Percentiles rank a stretch among this genome's conserved stretches.
Evolutionary conservation across 768 basidiomycete genomes (phyloP).

Genomic region (Strobilomyces echinocephalus): DNA sequence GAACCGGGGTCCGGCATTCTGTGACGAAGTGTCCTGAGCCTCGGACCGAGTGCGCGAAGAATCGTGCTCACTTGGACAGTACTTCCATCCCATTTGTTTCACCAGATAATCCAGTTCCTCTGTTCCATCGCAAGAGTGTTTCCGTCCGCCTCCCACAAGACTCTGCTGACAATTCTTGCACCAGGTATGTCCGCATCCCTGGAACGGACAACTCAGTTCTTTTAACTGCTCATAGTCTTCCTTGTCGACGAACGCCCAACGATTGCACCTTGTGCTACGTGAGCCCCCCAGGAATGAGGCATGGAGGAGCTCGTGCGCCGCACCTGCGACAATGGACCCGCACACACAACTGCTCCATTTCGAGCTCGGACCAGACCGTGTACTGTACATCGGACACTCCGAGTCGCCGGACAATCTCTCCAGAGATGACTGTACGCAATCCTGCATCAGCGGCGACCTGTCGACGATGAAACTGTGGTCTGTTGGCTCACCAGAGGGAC

Average conservation of each 20-base stretch:
- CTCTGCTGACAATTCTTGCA: slow-evolving; percentile 54
- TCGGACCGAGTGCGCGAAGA: too few relatives aligned
- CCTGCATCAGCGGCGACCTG: neutral
- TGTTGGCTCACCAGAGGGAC: slow-evolving; percentile 31
- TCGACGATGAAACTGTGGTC: neutral
- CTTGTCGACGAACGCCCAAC: slow-evolving; percentile 46
- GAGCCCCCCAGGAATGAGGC: neutral
- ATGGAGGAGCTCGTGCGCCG: neutral
- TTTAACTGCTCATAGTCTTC: slow-evolving; percentile 38
- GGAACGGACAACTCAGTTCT: slow-evolving; percentile 47
- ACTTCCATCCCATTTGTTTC: slow-evolving; percentile 52
- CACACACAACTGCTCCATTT: slow-evolving; percentile 39
- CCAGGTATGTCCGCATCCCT: slow-evolving; percentile 49
- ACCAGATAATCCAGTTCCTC: slow-evolving; percentile 50
- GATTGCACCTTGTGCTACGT: slow-evolving; percentile 41
- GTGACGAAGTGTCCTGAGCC: neutral
- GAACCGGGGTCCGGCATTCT: slow-evolving; percentile 45
- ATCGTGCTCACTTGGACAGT: slow-evolving; percentile 47
- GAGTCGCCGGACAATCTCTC: slow-evolving; percentile 33
- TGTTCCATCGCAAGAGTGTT: slow-evolving; percentile 55
- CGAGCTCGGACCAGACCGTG: slow-evolving; percentile 40
- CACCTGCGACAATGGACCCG: slow-evolving; percentile 49
- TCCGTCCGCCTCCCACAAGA: slow-evolving; percentile 27
- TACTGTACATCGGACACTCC: slow-evolving; percentile 42
- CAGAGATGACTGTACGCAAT: slow-evolving; percentile 35